Percentiles rank a stretch among this genome's conserved stretches.
These are phyloP conservation scores for Lachancea quebecensis DNA, from an alignment of 805 yeast species.

Conservation along the genomic window DNA sequence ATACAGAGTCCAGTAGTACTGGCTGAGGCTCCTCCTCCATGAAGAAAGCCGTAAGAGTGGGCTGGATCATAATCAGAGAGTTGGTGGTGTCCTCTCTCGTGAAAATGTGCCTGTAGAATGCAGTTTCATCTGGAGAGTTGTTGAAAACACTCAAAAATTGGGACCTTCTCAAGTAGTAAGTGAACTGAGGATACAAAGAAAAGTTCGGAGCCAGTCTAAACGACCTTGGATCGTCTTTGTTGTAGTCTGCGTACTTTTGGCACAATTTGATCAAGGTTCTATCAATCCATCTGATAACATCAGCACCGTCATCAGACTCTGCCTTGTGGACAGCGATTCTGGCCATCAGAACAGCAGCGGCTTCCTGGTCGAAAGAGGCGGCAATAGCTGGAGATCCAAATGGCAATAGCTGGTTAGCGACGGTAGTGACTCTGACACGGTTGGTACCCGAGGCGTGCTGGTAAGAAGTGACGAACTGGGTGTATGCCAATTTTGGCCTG, in stretches of 20 bases:
- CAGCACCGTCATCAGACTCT: constrained; percentile 82
- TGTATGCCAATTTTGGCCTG: constrained; percentile 37
- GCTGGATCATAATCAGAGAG: constrained; percentile 95
- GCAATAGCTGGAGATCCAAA: constrained; percentile 50
- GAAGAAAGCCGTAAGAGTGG: constrained; percentile 81
- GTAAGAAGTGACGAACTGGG: constrained; percentile 86
- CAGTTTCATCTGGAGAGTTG: constrained; percentile 98
- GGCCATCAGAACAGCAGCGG: constrained; percentile 92
- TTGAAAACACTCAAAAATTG: constrained; percentile 94
- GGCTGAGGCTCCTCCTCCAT: constrained; percentile 85
- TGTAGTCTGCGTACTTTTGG: constrained; percentile 88
- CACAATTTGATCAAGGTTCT: constrained; percentile 83
- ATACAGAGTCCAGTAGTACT: constrained; percentile 86
- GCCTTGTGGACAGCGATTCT: constrained; percentile 83
- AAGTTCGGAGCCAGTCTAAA: constrained; percentile 81
- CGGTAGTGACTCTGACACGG: constrained; percentile 85
- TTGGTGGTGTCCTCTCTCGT: constrained; percentile 88
- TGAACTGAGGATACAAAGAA: constrained; percentile 88
- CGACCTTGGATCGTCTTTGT: constrained; percentile 75
- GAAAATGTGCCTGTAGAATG: constrained; percentile 89
- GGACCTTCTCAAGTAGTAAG: constrained; percentile 91
- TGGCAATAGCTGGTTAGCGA: constrained; percentile 46
- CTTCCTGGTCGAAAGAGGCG: constrained; percentile 91
- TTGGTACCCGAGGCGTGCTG: constrained; percentile 93
- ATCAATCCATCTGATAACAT: constrained; percentile 91